phyloP scores from a whole-genome alignment of 192 early-diverging fungal genomes.

The Backusella liffmaniae region DNA sequence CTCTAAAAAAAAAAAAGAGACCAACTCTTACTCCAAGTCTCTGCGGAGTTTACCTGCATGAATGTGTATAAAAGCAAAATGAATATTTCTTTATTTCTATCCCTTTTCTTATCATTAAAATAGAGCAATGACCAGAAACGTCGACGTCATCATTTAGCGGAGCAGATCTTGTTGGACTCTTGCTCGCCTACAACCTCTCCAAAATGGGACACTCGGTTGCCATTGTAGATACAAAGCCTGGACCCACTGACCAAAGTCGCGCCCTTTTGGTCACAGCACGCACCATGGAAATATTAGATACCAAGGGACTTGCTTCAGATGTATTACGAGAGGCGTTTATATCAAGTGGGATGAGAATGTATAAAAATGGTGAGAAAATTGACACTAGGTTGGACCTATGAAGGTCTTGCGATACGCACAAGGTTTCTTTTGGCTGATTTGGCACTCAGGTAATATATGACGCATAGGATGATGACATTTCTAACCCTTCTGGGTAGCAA shows the following conservation, averaged over 20 bases:
- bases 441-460: not conserved
- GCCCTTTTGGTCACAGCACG: conserved; percentile 12
- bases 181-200: conserved; percentile 17
- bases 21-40: not conserved
- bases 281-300: conserved; percentile 17
- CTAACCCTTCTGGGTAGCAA: not conserved
- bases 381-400: conserved; percentile 17
- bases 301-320: not conserved
- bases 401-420: conserved; percentile 12
- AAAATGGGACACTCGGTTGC: conserved; percentile 11
- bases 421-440: conserved; percentile 28
- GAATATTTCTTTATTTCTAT: not conserved
- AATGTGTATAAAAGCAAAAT: not conserved
- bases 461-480: too few species aligned
- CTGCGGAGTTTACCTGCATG: not conserved
- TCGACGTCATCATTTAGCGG: conserved; percentile 21
- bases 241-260: conserved; percentile 15
- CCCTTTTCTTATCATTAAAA: not conserved
- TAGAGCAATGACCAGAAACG: not conserved
- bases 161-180: conserved; percentile 22
- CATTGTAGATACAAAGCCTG: conserved; percentile 5
- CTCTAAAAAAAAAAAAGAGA: not conserved
- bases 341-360: not conserved
- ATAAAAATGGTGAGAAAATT: conserved; percentile 24
- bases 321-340: not conserved